These are phyloP conservation scores for Baudoinia panamericana DNA, from an alignment of 495 filamentous ascomycete species.

Conservation along the genomic window DNA sequence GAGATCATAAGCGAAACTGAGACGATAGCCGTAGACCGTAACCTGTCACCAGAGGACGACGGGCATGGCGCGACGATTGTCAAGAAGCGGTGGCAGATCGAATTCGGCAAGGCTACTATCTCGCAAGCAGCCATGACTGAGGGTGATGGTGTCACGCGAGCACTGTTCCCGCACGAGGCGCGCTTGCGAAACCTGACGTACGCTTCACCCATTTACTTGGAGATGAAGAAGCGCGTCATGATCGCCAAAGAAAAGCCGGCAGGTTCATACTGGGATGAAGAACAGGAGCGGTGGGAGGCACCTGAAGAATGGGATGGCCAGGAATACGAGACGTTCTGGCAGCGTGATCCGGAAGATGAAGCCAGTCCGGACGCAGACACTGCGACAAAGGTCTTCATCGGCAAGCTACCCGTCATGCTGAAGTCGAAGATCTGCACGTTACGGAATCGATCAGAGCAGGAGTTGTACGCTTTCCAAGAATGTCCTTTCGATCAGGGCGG, in stretches of 20 bases:
- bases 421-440: slow-evolving; percentile 89
- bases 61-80: slow-evolving; percentile 47
- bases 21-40: slow-evolving; percentile 76
- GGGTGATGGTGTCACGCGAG: slow-evolving; percentile 70
- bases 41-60: slow-evolving; percentile 59
- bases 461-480: slow-evolving; percentile 76
- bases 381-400: slow-evolving; percentile 59
- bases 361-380: slow-evolving; percentile 23
- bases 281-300: slow-evolving; percentile 10
- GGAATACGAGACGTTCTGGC: slow-evolving; percentile 40
- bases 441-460: slow-evolving; percentile 62
- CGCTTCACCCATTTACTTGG: slow-evolving; percentile 74
- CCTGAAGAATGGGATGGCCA: slow-evolving; percentile 33
- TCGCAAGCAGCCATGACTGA: slow-evolving; percentile 80
- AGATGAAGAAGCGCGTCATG: slow-evolving; percentile 64
- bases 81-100: slow-evolving; percentile 80
- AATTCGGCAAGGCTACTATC: slow-evolving; percentile 74
- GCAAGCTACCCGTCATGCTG: slow-evolving; percentile 93
- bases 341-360: slow-evolving; percentile 31
- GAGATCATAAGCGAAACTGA: slow-evolving; percentile 83
- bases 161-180: slow-evolving; percentile 81
- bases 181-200: slow-evolving; percentile 92
- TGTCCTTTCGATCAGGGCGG: slow-evolving; percentile 96
- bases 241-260: slow-evolving; percentile 65
- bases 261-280: slow-evolving; percentile 39